Evolutionary conservation across 2,329 filamentous ascomycete genomes (phyloP), one percentile per base, ranked within the genome.

Genomic region (Pseudogymnoascus sp.): DNA sequence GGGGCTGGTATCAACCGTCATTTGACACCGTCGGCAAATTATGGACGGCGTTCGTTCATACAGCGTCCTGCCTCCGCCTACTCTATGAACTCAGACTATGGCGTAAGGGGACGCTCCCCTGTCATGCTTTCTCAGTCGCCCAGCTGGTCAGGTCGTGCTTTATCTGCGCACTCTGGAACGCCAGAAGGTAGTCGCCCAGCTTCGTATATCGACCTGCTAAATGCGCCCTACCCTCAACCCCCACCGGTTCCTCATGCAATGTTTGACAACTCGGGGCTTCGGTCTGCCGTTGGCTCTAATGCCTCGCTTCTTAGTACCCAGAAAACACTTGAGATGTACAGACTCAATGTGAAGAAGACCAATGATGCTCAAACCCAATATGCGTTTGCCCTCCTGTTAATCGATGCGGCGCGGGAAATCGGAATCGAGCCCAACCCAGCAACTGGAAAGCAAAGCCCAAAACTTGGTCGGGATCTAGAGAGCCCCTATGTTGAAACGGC

Each of bases 311-410:
- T 99, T 30, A 92, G 91, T 70, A 88, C 90, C 35, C 90, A 93
- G 71, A 92, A 97, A 76, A 99, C 94, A 1, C 82, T 99, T 57
- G 92, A 97, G 61, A 97, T 97, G 93, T 99, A 99, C 74, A 84
- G 93, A 47, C 87, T 88, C 61, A 99, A 97, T 70, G 90, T 97
- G 62, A 97, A 97, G 77, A 99, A 99, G 78, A 96, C 94, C 2
- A 94, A 89, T 64, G 91, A 97, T 73, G 81, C 87, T 14, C 87
- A 89, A 3, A 89, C 96, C 35, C 91, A 97, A 74, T 97, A 97
- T 74, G 94, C 96, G 30, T 97, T 99, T 75, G 94, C 94, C 2
- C 83, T 97, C 37, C 96, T 96, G 73, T 85, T 99, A 78, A 88
- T 97, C 67, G 90, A 92, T 53, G 88, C 91, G 1, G 92, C 93